Evolutionary conservation across 1,139 yeast genomes (phyloP).

Genomic region (Yamadazyma triangularis): DNA sequence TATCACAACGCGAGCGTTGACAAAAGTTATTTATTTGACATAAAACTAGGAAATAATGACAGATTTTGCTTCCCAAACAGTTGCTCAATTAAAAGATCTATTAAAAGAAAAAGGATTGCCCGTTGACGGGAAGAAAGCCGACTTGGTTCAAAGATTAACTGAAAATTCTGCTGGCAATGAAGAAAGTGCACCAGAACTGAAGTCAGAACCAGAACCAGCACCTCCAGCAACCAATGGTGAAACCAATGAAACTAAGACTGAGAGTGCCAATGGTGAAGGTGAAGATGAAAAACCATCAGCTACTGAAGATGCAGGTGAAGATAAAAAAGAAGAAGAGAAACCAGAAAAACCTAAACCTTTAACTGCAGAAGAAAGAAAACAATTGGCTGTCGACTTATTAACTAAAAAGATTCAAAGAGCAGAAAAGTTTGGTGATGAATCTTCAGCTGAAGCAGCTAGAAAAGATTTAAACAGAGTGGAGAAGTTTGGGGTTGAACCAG

Average conservation of each 20-base stretch:
- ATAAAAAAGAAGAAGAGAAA: conserved; percentile 13
- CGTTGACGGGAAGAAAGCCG: conserved; percentile 79
- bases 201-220: conserved; percentile 12
- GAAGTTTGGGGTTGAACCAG: conserved; percentile 76
- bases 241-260: conserved; percentile 9
- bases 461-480: conserved; percentile 66
- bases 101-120: conserved; percentile 67
- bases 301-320: conserved; percentile 2
- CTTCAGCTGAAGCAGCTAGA: conserved; percentile 48
- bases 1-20: conserved; percentile 2
- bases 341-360: conserved; percentile 35
- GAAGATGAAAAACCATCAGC: no score
- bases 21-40: conserved; percentile 1
- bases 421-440: conserved; percentile 69
- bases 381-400: conserved; percentile 63
- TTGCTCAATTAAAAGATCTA: conserved; percentile 77
- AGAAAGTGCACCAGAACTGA: conserved; percentile 5
- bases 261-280: no score
- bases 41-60: conserved; percentile 47
- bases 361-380: conserved; percentile 67
- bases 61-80: conserved; percentile 64
- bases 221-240: conserved; percentile 8
- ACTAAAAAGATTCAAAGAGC: conserved; percentile 68
- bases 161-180: conserved; percentile 16
- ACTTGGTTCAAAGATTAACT: conserved; percentile 65